Percentiles rank a stretch among this genome's conserved stretches.
Conservation (phyloP, 257 asterid genomes). For the Fraxinus americana region DNA sequence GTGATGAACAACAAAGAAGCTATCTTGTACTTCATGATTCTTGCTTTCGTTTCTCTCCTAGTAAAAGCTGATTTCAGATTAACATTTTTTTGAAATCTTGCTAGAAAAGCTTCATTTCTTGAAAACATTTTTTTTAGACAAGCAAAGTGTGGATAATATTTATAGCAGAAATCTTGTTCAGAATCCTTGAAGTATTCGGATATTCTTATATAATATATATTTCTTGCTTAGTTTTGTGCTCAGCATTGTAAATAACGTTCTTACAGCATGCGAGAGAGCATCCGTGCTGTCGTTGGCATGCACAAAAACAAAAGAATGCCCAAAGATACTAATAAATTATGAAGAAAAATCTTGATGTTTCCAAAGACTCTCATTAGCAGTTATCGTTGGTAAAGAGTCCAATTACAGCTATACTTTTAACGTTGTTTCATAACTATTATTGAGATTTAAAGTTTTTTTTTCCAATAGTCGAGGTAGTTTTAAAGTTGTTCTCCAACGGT, state of each 20-base stretch:
- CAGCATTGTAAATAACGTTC: conserved; percentile 32
- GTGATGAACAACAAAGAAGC: conserved; percentile 10
- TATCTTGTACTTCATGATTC: conserved; percentile 19
- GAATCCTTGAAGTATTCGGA: conserved; percentile 33
- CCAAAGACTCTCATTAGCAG: conserved; percentile 7
- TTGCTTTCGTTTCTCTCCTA: conserved; percentile 23
- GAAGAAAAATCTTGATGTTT: conserved; percentile 1
- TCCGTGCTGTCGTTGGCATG: conserved; percentile 27
- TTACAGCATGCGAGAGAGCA: conserved; percentile 13
- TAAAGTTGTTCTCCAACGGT: no score
- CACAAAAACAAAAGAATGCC: conserved; percentile 10
- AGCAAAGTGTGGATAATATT: conserved; percentile 20
- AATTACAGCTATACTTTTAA: no score
- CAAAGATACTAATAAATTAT: neutral
- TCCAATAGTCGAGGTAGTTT: no score
- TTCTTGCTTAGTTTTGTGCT: conserved; percentile 38
- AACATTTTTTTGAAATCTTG: neutral
- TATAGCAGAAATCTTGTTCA: conserved; percentile 37
- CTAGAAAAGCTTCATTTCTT: conserved; percentile 10
- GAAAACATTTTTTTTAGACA: conserved; percentile 15
- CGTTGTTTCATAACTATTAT: no score
- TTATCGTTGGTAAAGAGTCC: neutral
- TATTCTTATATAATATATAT: conserved; percentile 27
- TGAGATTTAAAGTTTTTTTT: no score
- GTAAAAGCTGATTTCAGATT: conserved; percentile 19